phyloP scores from a whole-genome alignment of 768 basidiomycete species.

The Lyophyllum shimeji region DNA sequence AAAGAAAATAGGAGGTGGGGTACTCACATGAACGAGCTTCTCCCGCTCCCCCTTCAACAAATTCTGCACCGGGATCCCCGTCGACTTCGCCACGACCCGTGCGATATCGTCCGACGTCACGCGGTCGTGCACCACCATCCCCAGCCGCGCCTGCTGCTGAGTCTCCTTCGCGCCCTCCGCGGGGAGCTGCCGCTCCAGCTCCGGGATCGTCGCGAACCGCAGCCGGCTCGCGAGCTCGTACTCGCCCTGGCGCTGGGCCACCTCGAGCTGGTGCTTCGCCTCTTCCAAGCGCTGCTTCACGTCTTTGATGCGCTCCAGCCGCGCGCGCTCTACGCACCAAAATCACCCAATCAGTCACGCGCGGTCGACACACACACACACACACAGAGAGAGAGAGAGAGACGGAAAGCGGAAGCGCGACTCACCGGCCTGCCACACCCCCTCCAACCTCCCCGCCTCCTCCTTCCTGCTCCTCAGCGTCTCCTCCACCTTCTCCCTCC shows the following conservation, averaged over 20 bases:
- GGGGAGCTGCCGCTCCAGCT: conserved; percentile 72
- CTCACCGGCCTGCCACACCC: conserved; percentile 79
- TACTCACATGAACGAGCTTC: conserved; percentile 79
- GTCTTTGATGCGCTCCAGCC: conserved; percentile 71
- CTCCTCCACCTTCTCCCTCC: conserved; percentile 64
- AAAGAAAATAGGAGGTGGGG: no score
- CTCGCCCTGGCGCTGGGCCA: conserved; percentile 86
- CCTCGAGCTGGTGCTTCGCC: conserved; percentile 83
- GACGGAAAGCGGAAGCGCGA: no score
- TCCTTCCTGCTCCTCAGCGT: conserved; percentile 60
- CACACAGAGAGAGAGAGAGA: no score
- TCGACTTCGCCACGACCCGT: conserved; percentile 82
- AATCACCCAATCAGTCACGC: no score
- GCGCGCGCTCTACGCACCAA: conserved; percentile 53
- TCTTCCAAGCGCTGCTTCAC: conserved; percentile 74
- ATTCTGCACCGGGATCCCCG: conserved; percentile 89
- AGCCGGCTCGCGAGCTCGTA: conserved; percentile 83
- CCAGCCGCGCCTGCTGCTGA: conserved; percentile 49
- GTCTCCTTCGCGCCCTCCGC: conserved; percentile 44
- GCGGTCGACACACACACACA: no score
- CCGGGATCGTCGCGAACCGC: conserved; percentile 83
- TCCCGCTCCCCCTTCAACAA: conserved; percentile 88
- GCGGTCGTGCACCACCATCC: conserved; percentile 80
- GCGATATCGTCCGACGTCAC: conserved; percentile 91
- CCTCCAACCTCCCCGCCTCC: conserved; percentile 59